Base-by-base conservation (phyloP, 2,329 filamentous ascomycete genomes). In the Verruconis gallopava region DNA sequence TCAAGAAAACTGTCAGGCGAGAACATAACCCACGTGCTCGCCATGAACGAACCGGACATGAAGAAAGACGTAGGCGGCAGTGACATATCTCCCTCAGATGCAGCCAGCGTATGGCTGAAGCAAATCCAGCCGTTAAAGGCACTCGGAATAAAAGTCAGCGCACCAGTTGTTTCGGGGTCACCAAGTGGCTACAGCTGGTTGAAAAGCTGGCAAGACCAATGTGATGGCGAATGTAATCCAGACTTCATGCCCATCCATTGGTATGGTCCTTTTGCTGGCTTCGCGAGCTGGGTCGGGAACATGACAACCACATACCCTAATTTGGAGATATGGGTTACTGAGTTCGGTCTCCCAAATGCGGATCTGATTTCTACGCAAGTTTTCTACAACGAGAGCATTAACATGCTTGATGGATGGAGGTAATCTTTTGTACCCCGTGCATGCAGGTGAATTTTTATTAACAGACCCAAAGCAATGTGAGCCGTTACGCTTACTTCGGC, bases 31-130 rank as follows among this genome's bases (percentile, higher is more conserved):
- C 73, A 84, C 51, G 73, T 84, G 2, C 64, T 89, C n/a, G 71
- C 67, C 20, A 88, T 86, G 66, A 89, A 91, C 59, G 84, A 91
- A 55, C 84, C 84, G 0, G 81, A 89, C 53, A 74, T 72, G 13
- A 57, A 63, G 2, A 48, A 52, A 1, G 51, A 54, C 1, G 69
- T 64, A 5, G 80, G 80, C 32, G 83, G 83, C 3, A 79, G 73
- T 48, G 64, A 73, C 48, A 62, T 88, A 17, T 55, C 65, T 1
- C 75, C 81, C 0, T 55, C 63, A 5, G 55, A 61, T 1, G 84
- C 83, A 0, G 84, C 83, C 2, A 57, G 68, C 40, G 69, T 75
- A 5, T 91, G 82, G 81, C 75, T 80, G 21, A 65, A 67, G 32
- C 76, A 85, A 52, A 75, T 91, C 44, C 72, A 81, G 49, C 83